These are phyloP conservation scores for Groenewaldozyma auringiensis DNA, from an alignment of 1,139 yeast genomes.

Conservation along the genomic window DNA sequence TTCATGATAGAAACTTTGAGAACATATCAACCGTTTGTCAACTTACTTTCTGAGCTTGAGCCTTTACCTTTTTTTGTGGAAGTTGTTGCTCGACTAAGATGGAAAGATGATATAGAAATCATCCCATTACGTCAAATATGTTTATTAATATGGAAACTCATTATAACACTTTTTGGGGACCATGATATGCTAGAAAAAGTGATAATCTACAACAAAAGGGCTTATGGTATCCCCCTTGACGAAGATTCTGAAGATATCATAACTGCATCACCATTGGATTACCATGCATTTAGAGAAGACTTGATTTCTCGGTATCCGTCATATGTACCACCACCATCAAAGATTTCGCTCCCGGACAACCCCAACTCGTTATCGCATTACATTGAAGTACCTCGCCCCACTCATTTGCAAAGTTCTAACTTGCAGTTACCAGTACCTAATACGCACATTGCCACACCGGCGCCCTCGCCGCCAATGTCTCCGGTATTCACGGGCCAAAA, in stretches of 20 bases:
- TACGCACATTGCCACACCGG: conserved; percentile 80
- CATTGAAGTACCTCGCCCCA: conserved; percentile 53
- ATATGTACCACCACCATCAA: conserved; percentile 43
- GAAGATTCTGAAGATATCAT: conserved; percentile 22
- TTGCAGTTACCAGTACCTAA: conserved; percentile 54
- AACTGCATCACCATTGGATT: conserved; percentile 69
- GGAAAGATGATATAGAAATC: conserved; percentile 31
- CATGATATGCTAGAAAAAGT: conserved; percentile 37
- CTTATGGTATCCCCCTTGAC: conserved; percentile 37
- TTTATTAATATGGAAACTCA: conserved; percentile 48
- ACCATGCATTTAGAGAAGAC: conserved; percentile 70
- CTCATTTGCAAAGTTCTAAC: conserved; percentile 46
- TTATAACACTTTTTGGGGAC: conserved; percentile 63
- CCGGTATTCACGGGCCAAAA: conserved; percentile 54
- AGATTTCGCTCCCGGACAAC: conserved; percentile 38
- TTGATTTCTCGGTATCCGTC: conserved; percentile 68
- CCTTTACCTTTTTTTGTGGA: conserved; percentile 40
- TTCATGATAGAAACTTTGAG: conserved; percentile 37
- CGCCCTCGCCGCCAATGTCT: conserved; percentile 72
- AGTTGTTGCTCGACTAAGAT: conserved; percentile 61
- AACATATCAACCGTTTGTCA: conserved; percentile 20
- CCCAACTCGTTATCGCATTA: conserved; percentile 34
- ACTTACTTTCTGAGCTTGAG: conserved; percentile 28
- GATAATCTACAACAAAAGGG: conserved; percentile 43
- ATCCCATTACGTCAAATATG: conserved; percentile 41